phyloP scores from a whole-genome alignment of 2,329 filamentous ascomycete species.

The Alternaria arbusti region DNA sequence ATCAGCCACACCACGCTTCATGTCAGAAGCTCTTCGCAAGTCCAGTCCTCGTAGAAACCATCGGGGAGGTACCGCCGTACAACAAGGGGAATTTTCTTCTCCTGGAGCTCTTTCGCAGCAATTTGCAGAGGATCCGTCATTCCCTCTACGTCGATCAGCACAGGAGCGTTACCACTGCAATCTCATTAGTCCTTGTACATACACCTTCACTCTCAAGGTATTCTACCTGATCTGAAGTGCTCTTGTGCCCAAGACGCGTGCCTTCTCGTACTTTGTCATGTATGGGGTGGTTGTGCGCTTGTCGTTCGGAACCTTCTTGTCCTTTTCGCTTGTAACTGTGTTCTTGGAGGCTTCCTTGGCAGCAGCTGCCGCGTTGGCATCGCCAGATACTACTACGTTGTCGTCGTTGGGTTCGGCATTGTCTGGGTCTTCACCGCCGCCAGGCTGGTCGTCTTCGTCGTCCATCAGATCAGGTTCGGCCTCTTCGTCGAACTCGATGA shows the following conservation, averaged over 20 bases:
- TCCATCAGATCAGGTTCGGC: slow-evolving; percentile 70
- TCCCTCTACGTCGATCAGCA: slow-evolving; percentile 94
- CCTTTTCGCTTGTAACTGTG: slow-evolving; percentile 63
- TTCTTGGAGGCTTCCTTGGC: slow-evolving; percentile 56
- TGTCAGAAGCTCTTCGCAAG: slow-evolving; percentile 86
- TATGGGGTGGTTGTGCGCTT: slow-evolving; percentile 93
- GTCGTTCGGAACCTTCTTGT: slow-evolving; percentile 90
- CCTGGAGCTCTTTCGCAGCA: slow-evolving; percentile 93
- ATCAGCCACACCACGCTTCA: slow-evolving; percentile 27
- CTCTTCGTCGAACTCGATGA: slow-evolving; percentile 63
- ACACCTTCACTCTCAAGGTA: neutral
- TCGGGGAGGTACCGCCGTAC: slow-evolving; percentile 95
- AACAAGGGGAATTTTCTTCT: slow-evolving; percentile 98
- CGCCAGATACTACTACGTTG: slow-evolving; percentile 57
- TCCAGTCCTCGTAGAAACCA: slow-evolving; percentile 99
- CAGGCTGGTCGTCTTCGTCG: slow-evolving; percentile 63
- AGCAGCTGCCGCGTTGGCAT: slow-evolving; percentile 57
- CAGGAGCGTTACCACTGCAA: slow-evolving; percentile 91
- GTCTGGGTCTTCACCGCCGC: slow-evolving; percentile 44
- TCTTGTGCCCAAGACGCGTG: slow-evolving; percentile 88
- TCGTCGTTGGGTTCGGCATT: slow-evolving; percentile 40
- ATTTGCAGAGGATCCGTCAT: slow-evolving; percentile 98
- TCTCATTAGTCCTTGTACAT: slow-evolving; percentile 20
- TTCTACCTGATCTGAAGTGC: slow-evolving; percentile 92
- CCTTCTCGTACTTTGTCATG: slow-evolving; percentile 99